Evolutionary conservation across 2,329 filamentous ascomycete genomes (phyloP).

Genomic region (Scorias spongiosa): DNA sequence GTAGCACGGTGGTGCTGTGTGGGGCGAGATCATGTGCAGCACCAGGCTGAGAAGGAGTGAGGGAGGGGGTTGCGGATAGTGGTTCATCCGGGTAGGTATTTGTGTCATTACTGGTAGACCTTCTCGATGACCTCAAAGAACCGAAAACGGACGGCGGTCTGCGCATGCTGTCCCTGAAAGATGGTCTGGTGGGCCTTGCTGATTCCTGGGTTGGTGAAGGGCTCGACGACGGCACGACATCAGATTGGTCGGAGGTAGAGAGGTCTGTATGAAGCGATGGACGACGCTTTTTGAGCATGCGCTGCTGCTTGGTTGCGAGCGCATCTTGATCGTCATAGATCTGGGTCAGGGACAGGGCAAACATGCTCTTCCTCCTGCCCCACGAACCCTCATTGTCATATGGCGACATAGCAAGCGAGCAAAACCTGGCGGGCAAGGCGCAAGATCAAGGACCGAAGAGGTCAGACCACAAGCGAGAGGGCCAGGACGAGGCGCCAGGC

Average conservation of each 20-base stretch:
- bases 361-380: slow-evolving; percentile 8
- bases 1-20: slow-evolving; percentile 34
- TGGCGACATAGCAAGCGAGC: slow-evolving; percentile 5
- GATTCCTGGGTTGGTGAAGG: background rate
- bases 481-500: too few relatives aligned
- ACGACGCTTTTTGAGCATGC: background rate
- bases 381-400: slow-evolving; percentile 3
- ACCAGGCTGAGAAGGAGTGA: slow-evolving; percentile 31
- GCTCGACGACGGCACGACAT: background rate
- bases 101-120: slow-evolving; percentile 35
- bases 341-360: slow-evolving; percentile 9
- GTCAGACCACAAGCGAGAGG: too few relatives aligned
- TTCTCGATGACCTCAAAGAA: slow-evolving; percentile 37
- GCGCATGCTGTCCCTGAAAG: background rate
- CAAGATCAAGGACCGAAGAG: too few relatives aligned
- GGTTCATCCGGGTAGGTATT: slow-evolving; percentile 24
- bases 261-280: background rate
- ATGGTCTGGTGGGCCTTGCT: background rate
- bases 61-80: slow-evolving; percentile 30
- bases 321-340: slow-evolving; percentile 1
- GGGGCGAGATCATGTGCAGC: slow-evolving; percentile 8
- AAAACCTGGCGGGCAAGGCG: background rate
- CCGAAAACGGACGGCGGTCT: slow-evolving; percentile 39
- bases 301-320: background rate
- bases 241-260: background rate